phyloP scores from a whole-genome alignment of 164 flowering plant genomes.

The Liquidambar formosana region DNA sequence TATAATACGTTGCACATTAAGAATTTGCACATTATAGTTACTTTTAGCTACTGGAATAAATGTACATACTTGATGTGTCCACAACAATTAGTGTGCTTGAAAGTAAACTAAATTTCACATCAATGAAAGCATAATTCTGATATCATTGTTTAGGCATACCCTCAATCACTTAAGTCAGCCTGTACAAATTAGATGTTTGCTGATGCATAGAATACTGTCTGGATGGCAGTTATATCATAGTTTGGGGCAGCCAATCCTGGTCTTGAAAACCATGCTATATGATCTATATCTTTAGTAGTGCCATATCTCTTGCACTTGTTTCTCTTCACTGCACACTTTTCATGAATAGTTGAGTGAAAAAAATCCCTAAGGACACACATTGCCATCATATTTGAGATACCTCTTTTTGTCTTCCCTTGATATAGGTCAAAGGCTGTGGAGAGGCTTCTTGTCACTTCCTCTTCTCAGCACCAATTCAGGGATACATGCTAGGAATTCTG shows the following conservation, averaged over 20 bases:
- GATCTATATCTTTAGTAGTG: not conserved
- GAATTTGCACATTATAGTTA: not conserved
- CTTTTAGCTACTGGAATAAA: too few species aligned
- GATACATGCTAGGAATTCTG: constrained; percentile 80
- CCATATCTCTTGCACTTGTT: not conserved
- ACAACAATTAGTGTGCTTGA: too few species aligned
- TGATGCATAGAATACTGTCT: too few species aligned
- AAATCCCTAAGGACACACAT: not conserved
- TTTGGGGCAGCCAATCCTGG: too few species aligned
- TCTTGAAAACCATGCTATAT: not conserved
- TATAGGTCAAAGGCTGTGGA: constrained; percentile 92
- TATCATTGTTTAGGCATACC: too few species aligned
- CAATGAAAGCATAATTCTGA: too few species aligned
- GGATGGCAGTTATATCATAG: too few species aligned
- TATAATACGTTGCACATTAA: not conserved
- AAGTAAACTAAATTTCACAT: too few species aligned
- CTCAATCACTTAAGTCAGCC: too few species aligned
- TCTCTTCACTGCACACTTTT: not conserved
- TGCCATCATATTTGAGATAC: not conserved
- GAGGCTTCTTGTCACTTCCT: constrained; percentile 83
- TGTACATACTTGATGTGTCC: not conserved
- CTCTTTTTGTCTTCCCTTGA: constrained; percentile 12
- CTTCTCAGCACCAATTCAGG: constrained; percentile 91
- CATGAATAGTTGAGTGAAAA: not conserved
- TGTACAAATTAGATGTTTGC: too few species aligned